Base-by-base conservation (phyloP, 441 rosid species). In the Kokia cookei region DNA sequence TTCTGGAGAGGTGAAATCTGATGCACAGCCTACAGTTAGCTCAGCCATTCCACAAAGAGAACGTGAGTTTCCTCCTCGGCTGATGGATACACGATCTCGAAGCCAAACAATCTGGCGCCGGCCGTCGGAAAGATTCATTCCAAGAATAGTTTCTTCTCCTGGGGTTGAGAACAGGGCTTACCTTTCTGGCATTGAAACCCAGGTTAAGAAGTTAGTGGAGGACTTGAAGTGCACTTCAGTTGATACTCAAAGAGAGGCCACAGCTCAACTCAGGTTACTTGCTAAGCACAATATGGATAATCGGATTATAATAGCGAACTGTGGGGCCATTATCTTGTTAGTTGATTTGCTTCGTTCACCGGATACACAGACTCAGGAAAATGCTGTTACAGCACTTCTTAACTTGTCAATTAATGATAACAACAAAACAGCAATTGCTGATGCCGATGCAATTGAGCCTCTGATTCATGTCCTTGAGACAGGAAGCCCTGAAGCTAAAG, bases 301-400 rank as follows among this genome's bases (percentile, higher is more conserved):
- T 45, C 89, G 99, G 63, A 85, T 91, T 61, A 90, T 93, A 50
- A 89, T 94, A 11, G 96, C 98, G 19, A 86, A 80, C 68, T 89
- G 83, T 3, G 91, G 95, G 77, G 91, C 96, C 50, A 88, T 93
- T 69, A 71, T 5, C 73, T 73, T 84, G 45, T 76, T 94, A 82
- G 90, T 93, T 24, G 51, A 80, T 40, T 78, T 93, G 73, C 94
- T 95, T 37, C 80, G 66, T 59, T 91, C 97, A 7, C 65, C 79
- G 1, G 97, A 95, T 51, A 10, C 76, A 19, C 74, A 48, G 76
- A 86, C 84, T 69, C 97, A 91, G 84, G 97, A 88, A 37, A 84
- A 93, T 75, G 88, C 98, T 47, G 97, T 91, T 65, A 93, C 99
- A 12, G 90, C 94, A 54, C 96, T 95, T 72, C 98, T 95, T 68